Conservation (phyloP, 2,329 filamentous ascomycete genomes). For the Fusarium redolens region DNA sequence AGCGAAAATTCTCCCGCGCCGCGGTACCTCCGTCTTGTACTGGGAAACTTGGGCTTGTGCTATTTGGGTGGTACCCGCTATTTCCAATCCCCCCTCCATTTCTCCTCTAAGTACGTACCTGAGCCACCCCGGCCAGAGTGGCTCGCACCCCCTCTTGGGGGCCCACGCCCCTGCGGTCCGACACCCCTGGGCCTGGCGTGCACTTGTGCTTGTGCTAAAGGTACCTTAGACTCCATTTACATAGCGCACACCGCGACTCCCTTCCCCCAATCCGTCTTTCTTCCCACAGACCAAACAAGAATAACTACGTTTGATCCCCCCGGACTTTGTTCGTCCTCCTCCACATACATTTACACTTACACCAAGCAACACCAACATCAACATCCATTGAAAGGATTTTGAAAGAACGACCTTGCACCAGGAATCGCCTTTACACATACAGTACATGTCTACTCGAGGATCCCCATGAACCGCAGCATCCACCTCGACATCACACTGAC, state of each 20-base stretch:
- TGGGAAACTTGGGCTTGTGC: conserved; percentile 37
- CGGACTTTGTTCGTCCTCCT: conserved; percentile 41
- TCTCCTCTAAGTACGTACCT: conserved; percentile 24
- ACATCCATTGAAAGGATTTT: conserved; percentile 20
- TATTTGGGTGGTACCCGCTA: conserved; percentile 20
- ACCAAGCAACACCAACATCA: conserved; percentile 24
- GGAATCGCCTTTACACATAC: conserved; percentile 25
- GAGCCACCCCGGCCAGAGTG: not conserved
- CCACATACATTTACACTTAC: conserved; percentile 41
- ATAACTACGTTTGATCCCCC: conserved; percentile 46
- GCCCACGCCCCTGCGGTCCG: conserved; percentile 20
- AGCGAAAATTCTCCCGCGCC: conserved; percentile 33
- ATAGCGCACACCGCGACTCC: conserved; percentile 45
- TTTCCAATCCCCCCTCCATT: conserved; percentile 4
- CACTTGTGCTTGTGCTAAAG: conserved; percentile 31
- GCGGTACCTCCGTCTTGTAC: conserved; percentile 45
- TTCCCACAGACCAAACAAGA: conserved; percentile 44
- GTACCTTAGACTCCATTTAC: conserved; percentile 37
- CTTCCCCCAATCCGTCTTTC: conserved; percentile 45
- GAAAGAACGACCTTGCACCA: conserved; percentile 25
- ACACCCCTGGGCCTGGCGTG: conserved; percentile 31
- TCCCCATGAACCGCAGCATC: conserved; percentile 41
- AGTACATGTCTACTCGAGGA: conserved; percentile 40
- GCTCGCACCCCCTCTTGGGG: not conserved
- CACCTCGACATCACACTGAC: conserved; percentile 32